Evolutionary conservation across 768 basidiomycete species (phyloP).

Genomic region (Chalciporus piperatus): DNA sequence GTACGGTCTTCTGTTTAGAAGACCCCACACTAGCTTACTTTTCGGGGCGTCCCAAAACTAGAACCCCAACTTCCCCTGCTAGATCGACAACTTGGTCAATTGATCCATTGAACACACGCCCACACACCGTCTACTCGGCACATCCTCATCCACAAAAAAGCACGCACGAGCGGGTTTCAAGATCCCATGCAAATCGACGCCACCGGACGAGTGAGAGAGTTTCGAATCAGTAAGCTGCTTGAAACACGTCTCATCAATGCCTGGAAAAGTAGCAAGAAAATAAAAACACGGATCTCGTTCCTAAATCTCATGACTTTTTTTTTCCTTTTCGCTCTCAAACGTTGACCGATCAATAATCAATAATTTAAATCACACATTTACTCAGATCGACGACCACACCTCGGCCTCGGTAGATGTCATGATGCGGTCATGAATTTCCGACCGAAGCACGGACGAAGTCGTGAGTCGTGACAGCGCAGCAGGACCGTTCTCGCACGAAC

Average conservation of each 20-base stretch:
- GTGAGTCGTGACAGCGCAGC: background rate
- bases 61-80: background rate
- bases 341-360: too few relatives aligned
- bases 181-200: background rate
- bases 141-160: too few relatives aligned
- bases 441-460: background rate
- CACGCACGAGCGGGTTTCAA: background rate
- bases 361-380: background rate
- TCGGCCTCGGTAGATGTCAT: background rate
- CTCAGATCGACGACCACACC: slow-evolving; percentile 12
- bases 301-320: slow-evolving; percentile 7
- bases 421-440: background rate
- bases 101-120: slow-evolving; percentile 2
- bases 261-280: background rate
- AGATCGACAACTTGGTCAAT: slow-evolving; percentile 7
- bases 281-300: slow-evolving; percentile 12
- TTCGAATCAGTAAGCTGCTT: background rate
- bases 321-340: too few relatives aligned
- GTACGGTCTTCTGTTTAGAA: slow-evolving; percentile 8
- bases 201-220: background rate
- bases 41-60: background rate
- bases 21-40: background rate
- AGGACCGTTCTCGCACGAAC: background rate
- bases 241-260: background rate
- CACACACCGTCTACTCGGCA: background rate